Evolutionary conservation across 192 early-diverging fungal genomes (phyloP), one percentile per base, ranked within the genome.

Genomic region (Coemansia sp.): DNA sequence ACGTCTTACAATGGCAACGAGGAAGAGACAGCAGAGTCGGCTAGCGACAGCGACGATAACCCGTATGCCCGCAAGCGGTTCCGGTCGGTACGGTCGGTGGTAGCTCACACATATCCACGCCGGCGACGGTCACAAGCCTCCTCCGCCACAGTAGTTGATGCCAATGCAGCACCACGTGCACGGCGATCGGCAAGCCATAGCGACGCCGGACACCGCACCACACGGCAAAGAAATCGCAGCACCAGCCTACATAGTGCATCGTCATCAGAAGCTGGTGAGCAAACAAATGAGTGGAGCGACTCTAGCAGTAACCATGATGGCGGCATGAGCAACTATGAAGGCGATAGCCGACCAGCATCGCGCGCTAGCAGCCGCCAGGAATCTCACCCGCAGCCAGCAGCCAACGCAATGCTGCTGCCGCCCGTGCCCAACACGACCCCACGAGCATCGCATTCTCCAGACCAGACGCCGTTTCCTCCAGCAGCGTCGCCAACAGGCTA

Each of bases 11-110:
- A 68, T 30, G 57, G 61, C 37, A 53, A 48, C 10, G 49, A 15
- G 16, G 55, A 21, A n/a, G 66, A 35, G 2, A 46, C 35, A 21
- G 50, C 54, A 19, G 68, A 58, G 8, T 53, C 59, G 26, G 67
- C 57, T 10, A 71, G 68, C 28, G 80, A 70, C 11, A 68, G 63
- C 13, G 64, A 57, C 3, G 40, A 47, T 15, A 76, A 76, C 38
- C 72, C 72, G 1, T 76, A 76, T 52, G 72, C 72, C 9, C 54
- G 72, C 7, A 76, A 76, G 46, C 47, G 67, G 12, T 76, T 69
- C 48, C 41, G 50, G 49, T 76, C 72, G 10, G 72, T 76, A 16
- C 55, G 63, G 30, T 76, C 72, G 15, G 66, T 63, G 3, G 72
- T 76, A 0, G 62, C 62, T 1, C 67, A 62, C 58, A 59, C 59